Evolutionary conservation across 2,329 filamentous ascomycete genomes (phyloP).

Genomic region (Fusarium sp.): DNA sequence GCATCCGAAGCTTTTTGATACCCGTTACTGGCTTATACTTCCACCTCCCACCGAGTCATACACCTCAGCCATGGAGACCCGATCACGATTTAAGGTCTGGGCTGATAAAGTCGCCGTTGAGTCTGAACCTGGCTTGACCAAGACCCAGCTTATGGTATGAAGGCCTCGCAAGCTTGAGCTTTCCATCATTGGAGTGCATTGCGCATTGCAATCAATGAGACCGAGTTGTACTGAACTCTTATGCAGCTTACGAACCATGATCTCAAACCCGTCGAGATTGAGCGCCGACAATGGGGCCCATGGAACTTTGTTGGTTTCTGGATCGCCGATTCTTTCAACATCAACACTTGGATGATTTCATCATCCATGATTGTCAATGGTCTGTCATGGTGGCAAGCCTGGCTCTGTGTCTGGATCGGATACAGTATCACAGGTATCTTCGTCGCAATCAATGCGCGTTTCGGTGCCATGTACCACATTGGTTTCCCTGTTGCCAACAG

Average conservation of each 20-base stretch:
- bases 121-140: constrained; percentile 78
- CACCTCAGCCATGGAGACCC: constrained; percentile 40
- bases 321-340: constrained; percentile 87
- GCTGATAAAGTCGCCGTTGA: constrained; percentile 74
- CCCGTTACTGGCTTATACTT: background rate
- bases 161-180: background rate
- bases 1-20: background rate
- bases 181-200: background rate
- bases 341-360: constrained; percentile 95
- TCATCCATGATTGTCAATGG: constrained; percentile 81
- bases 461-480: constrained; percentile 88
- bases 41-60: background rate
- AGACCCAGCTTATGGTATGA: constrained; percentile 78
- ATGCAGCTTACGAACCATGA: constrained; percentile 80
- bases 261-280: constrained; percentile 81
- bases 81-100: constrained; percentile 53
- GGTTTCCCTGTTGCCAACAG: constrained; percentile 84
- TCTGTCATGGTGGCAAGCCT: constrained; percentile 91
- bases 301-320: constrained; percentile 93
- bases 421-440: constrained; percentile 82
- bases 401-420: constrained; percentile 88
- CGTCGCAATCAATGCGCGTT: constrained; percentile 80
- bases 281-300: constrained; percentile 81
- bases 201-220: background rate
- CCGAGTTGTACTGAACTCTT: constrained; percentile 24